Percentiles rank a stretch among this genome's conserved stretches.
Evolutionary conservation across 2,329 filamentous ascomycete genomes (phyloP).

Genomic region (Anisogramma anomala): DNA sequence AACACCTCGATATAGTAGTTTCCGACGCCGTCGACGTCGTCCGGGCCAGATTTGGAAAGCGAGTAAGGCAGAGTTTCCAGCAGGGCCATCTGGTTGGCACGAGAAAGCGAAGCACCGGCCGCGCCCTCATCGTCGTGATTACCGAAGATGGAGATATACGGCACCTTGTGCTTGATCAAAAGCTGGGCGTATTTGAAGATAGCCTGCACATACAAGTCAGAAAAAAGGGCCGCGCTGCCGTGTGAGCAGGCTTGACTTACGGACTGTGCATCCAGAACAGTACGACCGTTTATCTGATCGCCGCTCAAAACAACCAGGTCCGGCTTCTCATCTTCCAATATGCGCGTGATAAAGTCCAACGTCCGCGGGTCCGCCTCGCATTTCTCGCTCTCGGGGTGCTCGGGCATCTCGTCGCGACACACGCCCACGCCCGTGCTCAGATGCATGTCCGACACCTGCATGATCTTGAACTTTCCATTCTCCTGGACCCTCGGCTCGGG

Average conservation of each 20-base stretch:
- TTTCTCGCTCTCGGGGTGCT: constrained; percentile 56
- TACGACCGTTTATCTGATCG: constrained; percentile 92
- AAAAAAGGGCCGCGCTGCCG: background rate
- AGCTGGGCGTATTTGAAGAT: constrained; percentile 88
- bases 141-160: constrained; percentile 85
- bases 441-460: constrained; percentile 92
- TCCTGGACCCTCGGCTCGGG: constrained; percentile 68
- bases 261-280: constrained; percentile 79
- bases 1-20: constrained; percentile 92
- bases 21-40: constrained; percentile 76
- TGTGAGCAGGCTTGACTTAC: constrained; percentile 30
- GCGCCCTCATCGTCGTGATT: constrained; percentile 89
- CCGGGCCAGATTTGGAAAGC: constrained; percentile 71
- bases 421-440: constrained; percentile 77
- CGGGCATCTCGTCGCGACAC: constrained; percentile 79
- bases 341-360: constrained; percentile 70
- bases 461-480: constrained; percentile 91
- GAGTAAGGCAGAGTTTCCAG: constrained; percentile 83
- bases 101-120: constrained; percentile 45
- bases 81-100: constrained; percentile 70
- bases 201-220: constrained; percentile 37
- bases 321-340: constrained; percentile 87
- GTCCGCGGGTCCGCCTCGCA: constrained; percentile 91
- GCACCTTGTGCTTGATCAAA: constrained; percentile 76
- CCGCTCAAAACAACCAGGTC: constrained; percentile 86